phyloP scores from a whole-genome alignment of 306 rosid species.

The Acacia crassicarpa region DNA sequence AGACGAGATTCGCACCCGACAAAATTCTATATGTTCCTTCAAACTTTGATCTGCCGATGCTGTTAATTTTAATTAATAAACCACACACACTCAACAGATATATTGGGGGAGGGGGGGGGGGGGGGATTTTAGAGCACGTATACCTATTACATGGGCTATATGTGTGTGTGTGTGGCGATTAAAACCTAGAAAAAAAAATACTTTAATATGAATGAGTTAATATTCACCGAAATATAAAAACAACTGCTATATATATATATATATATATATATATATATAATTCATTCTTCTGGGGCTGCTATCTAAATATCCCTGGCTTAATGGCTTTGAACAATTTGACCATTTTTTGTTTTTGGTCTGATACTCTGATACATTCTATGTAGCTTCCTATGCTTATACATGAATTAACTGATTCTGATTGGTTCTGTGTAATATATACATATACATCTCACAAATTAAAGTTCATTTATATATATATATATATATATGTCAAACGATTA shows the following conservation, averaged over 20 bases:
- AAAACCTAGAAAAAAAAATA: neutral
- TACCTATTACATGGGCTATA: neutral
- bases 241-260: neutral
- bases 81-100: no score
- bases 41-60: neutral
- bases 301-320: neutral
- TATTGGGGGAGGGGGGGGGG: no score
- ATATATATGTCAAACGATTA: neutral
- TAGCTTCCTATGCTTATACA: neutral
- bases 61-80: no score
- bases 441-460: no score
- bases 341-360: neutral
- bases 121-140: neutral
- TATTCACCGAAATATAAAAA: neutral
- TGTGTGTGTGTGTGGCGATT: no score
- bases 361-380: neutral
- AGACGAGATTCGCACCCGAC: neutral
- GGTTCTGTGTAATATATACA: neutral
- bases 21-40: neutral
- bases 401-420: neutral
- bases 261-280: neutral
- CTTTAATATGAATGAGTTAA: neutral
- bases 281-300: neutral
- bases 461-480: no score
- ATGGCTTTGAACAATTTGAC: neutral